Conservation (phyloP, 176 grass and related monocot species). For the Saccharum spontaneum region DNA sequence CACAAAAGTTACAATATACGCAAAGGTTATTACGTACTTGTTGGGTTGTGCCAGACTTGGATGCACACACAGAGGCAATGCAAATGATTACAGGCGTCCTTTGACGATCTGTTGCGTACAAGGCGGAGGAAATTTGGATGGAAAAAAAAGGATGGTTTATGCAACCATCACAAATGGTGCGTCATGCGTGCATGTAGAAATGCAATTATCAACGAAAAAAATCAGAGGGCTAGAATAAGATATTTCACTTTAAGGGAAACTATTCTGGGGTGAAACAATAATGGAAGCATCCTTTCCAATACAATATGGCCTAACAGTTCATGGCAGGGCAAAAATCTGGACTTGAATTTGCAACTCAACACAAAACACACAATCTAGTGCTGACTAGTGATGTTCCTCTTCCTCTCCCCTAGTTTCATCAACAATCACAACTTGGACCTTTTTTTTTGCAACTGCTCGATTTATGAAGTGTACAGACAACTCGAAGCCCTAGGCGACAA, state of each 20-base stretch:
- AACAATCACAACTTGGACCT: conserved; percentile 19
- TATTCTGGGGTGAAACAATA: neutral
- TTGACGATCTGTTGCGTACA: neutral
- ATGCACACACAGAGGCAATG: neutral
- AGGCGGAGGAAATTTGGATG: neutral
- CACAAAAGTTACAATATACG: neutral
- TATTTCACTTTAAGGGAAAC: neutral
- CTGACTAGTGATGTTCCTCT: conserved; percentile 24
- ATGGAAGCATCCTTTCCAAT: conserved; percentile 26
- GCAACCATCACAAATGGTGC: neutral
- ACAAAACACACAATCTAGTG: conserved; percentile 25
- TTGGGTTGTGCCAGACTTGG: too few species aligned
- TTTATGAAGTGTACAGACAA: conserved; percentile 39
- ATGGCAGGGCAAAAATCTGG: conserved; percentile 32
- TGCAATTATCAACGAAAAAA: neutral
- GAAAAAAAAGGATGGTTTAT: neutral
- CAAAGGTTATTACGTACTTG: too few species aligned
- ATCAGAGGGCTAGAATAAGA: neutral
- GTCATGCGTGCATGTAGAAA: neutral
- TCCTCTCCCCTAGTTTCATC: conserved; percentile 28
- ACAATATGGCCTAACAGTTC: conserved; percentile 10
- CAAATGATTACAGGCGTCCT: neutral
- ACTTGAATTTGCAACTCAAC: conserved; percentile 31
- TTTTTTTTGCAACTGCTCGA: conserved; percentile 22
- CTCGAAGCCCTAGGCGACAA: conserved; percentile 14